Evolutionary conservation across 331 rosid genomes (phyloP), one percentile per base, ranked within the genome.

Genomic region (Rosa hybrid): DNA sequence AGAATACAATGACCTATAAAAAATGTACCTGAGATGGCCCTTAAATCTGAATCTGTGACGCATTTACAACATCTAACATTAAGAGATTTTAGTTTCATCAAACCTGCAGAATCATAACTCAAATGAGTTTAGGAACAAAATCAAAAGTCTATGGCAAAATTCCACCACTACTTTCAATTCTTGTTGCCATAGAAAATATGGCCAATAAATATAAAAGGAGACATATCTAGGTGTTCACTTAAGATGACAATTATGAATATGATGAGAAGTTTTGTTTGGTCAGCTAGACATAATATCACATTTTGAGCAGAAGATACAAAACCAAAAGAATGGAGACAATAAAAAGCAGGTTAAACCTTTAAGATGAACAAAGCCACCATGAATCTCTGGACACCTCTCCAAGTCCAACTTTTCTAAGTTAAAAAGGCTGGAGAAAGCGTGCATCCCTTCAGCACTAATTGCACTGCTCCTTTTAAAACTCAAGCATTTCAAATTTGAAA

Each of bases 351-450:
- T 50, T 51, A 67, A 71, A 91, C 97, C 97, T 86, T 83, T 81
- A 60, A 91, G 90, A 88, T 91, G 92, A 88, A 88, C 86, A 83
- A 91, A 90, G 70, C 97, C 94, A 54, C 97, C 94, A 62, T 88
- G 91, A 86, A 91, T 83, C 71, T 76, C 85, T 63, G 86, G 81
- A 84, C 94, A 91, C 81, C 97, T 87, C 84, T 91, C 92, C 77
- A 91, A 85, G 84, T 91, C 91, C 90, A 91, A 81, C 86, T 88
- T 91, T 88, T 90, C 91, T 88, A 91, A 81, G 88, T 88, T 86
- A 87, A 82, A 73, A 62, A 91, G 82, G 87, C 81, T 74, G 53
- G 97, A 86, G 81, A 91, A 85, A 76, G 92, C 72, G 60, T 83
- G 77, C 94, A 90, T 90, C 83, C 92, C 94, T 77, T 87, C 91